These are phyloP conservation scores for Fusarium sp. DNA, from an alignment of 2,329 filamentous ascomycete genomes.

Conservation along the genomic window DNA sequence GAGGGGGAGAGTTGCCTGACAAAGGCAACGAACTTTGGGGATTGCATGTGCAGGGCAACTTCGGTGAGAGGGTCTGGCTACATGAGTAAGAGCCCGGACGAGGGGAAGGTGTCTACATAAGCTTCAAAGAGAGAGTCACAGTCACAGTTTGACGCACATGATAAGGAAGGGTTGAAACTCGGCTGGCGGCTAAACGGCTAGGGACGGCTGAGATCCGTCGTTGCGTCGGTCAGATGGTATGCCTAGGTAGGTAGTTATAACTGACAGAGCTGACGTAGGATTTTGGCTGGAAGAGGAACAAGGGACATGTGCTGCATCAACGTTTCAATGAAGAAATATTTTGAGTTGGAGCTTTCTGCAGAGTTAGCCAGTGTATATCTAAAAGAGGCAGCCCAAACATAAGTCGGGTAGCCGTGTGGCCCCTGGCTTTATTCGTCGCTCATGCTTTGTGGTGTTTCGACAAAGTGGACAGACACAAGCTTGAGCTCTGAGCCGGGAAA, in stretches of 20 bases:
- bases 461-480: constrained; percentile 9
- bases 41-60: background rate
- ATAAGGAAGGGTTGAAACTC: background rate
- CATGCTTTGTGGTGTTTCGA: constrained; percentile 21
- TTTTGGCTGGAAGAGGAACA: background rate
- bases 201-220: constrained; percentile 13
- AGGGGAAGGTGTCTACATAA: constrained; percentile 2
- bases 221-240: constrained; percentile 9
- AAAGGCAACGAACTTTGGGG: constrained; percentile 8
- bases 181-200: constrained; percentile 19
- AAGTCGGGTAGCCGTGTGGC: constrained; percentile 1
- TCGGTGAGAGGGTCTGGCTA: constrained; percentile 19
- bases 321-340: background rate
- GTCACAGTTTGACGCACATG: background rate
- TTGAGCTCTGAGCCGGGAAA: background rate
- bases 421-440: background rate
- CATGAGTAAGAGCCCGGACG: background rate
- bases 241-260: background rate
- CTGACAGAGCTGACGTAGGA: constrained; percentile 28
- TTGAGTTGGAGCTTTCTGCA: constrained; percentile 13
- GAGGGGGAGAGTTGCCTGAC: background rate
- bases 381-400: background rate
- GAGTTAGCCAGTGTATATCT: constrained; percentile 9
- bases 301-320: background rate
- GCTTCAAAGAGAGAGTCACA: background rate